Base-by-base conservation (phyloP, 2,329 filamentous ascomycete species). In the Cryoendolithus antarcticus region DNA sequence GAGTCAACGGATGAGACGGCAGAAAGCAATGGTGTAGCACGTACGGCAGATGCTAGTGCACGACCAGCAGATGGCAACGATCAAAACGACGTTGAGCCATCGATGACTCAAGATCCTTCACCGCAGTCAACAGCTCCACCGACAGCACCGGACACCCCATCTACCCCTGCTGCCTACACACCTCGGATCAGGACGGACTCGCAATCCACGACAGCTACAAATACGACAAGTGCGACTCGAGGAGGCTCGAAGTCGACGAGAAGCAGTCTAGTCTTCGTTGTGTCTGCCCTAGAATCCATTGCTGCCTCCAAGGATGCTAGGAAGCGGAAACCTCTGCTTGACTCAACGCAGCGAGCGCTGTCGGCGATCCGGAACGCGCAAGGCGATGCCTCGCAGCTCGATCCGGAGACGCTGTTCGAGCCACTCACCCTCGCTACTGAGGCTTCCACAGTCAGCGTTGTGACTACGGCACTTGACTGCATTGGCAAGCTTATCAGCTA, bases 401-500 rank as follows among this genome's bases (percentile, higher is more conserved):
- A 93, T 54, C 88, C 93, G 28, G 86, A 96, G 60, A 69, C 93
- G 41, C 78, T 98, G 51, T 98, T 98, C 57, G 79, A 82, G 48
- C 91, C 91, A 9, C 66, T 98, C 28, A 84, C 93, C 57, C 73
- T 96, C 32, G 91, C 93, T 35, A 89, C 88, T 29, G 85, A 86
- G 58, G 82, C 86, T 7, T 75, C 80, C 52, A 95, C 85, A 54
- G 80, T 89, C 38, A 77, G 85, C 42, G 71, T 98, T 34, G 84
- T 86, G 44, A 93, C 86, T 15, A 84, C 83, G 29, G 88, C 91
- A 5, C 76, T 98, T 55, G 91, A 98, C 64, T 96, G 89, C 64
- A 95, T 98, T 54, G 91, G 93, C 54, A 98, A 98, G 68, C 78
- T 98, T 46, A 96, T 96, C 59, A 95, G 89, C 54, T 98, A 94